These are phyloP conservation scores for Rusavskia elegans DNA, from an alignment of 495 filamentous ascomycete species.

Conservation along the genomic window DNA sequence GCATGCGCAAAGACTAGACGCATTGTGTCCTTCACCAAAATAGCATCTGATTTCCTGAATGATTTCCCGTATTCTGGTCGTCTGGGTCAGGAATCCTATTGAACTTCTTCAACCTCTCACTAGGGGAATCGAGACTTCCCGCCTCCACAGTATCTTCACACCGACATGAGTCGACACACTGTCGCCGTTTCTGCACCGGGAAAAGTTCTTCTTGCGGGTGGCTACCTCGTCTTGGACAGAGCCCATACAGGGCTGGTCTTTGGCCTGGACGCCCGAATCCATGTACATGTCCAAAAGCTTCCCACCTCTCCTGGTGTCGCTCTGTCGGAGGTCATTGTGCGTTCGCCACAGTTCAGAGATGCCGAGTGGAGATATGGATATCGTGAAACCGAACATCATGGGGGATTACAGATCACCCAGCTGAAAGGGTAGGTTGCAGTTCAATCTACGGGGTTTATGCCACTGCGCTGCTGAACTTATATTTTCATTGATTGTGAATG, in stretches of 20 bases:
- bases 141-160: not conserved
- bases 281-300: slow-evolving; percentile 54
- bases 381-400: slow-evolving; percentile 45
- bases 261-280: slow-evolving; percentile 85
- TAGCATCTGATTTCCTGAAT: too few relatives aligned
- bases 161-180: slow-evolving; percentile 10
- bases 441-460: not conserved
- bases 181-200: slow-evolving; percentile 80
- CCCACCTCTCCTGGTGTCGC: slow-evolving; percentile 39
- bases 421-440: slow-evolving; percentile 50
- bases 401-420: slow-evolving; percentile 64
- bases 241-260: slow-evolving; percentile 81
- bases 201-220: slow-evolving; percentile 87
- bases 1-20: too few relatives aligned
- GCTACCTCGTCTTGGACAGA: slow-evolving; percentile 87
- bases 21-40: too few relatives aligned
- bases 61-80: too few relatives aligned
- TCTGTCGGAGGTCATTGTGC: slow-evolving; percentile 58
- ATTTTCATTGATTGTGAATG: too few relatives aligned
- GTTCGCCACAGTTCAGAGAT: slow-evolving; percentile 77
- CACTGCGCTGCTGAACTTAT: too few relatives aligned
- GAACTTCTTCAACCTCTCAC: too few relatives aligned
- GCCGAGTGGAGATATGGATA: slow-evolving; percentile 79
- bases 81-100: too few relatives aligned
- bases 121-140: too few relatives aligned